Conservation (phyloP, 1,139 yeast species). For the Schwanniomyces etchellsii region DNA sequence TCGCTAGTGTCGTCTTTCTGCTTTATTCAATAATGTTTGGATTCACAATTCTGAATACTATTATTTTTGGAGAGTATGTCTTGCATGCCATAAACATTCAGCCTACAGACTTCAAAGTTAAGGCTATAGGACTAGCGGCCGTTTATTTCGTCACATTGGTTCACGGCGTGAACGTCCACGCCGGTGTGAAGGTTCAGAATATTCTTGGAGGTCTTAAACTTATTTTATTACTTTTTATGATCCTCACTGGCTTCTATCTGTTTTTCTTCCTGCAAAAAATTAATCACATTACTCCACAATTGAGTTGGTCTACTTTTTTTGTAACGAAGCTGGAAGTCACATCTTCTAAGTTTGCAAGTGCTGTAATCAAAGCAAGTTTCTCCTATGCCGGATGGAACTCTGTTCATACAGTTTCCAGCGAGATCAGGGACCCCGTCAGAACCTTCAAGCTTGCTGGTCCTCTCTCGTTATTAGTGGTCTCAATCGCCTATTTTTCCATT, state of each 20-base stretch:
- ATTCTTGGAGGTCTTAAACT: slow-evolving; percentile 52
- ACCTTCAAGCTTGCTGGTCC: slow-evolving; percentile 62
- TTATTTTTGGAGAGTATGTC: slow-evolving; percentile 67
- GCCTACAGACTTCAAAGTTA: slow-evolving; percentile 31
- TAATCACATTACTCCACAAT: slow-evolving; percentile 36
- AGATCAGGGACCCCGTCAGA: slow-evolving; percentile 51
- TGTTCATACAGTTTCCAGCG: slow-evolving; percentile 58
- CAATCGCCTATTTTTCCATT: slow-evolving; percentile 47
- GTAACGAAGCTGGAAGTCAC: slow-evolving; percentile 23
- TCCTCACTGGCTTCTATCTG: slow-evolving; percentile 46
- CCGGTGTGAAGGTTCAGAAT: slow-evolving; percentile 53
- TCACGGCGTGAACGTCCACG: slow-evolving; percentile 50
- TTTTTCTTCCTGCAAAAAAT: slow-evolving; percentile 35
- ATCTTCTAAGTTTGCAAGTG: slow-evolving; percentile 46
- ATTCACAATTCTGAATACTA: slow-evolving; percentile 56
- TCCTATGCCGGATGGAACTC: slow-evolving; percentile 63
- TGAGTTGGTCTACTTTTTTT: slow-evolving; percentile 29
- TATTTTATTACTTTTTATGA: slow-evolving; percentile 41
- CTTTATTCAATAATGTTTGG: slow-evolving; percentile 59
- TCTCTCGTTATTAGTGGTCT: slow-evolving; percentile 40
- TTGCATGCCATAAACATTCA: slow-evolving; percentile 43
- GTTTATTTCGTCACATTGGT: slow-evolving; percentile 37
- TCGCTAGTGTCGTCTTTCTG: slow-evolving; percentile 56
- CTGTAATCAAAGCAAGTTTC: slow-evolving; percentile 54
- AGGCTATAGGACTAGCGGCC: slow-evolving; percentile 40